Evolutionary conservation across 495 filamentous ascomycete genomes (phyloP).

Genomic region (Bryoglossum gracile): DNA sequence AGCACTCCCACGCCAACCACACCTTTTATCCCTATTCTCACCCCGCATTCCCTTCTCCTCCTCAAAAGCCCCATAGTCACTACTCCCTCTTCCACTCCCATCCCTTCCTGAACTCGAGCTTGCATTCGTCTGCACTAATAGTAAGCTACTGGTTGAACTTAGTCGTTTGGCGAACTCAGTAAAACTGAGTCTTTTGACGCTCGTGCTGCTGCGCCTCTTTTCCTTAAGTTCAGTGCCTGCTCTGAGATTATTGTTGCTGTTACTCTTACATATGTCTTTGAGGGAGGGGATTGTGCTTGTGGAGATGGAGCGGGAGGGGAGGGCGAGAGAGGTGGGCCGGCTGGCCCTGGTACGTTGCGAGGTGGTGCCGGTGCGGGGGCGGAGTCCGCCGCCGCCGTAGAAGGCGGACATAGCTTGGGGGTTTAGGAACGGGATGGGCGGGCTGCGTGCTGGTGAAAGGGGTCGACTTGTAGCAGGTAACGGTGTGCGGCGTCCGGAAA

Average conservation of each 20-base stretch:
- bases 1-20: slow-evolving; percentile 25
- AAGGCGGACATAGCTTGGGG: slow-evolving; percentile 20
- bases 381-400: slow-evolving; percentile 10
- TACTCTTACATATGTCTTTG: slow-evolving; percentile 1
- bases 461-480: slow-evolving; percentile 8
- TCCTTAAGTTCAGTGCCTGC: slow-evolving; percentile 6
- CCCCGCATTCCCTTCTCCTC: slow-evolving; percentile 20
- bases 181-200: slow-evolving; percentile 43
- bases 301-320: slow-evolving; percentile 20
- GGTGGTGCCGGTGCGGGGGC: slow-evolving; percentile 16
- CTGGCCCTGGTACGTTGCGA: slow-evolving; percentile 5
- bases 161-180: slow-evolving; percentile 47
- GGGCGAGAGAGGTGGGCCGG: slow-evolving; percentile 16
- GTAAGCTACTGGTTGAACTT: slow-evolving; percentile 42
- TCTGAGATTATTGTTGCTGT: slow-evolving; percentile 4
- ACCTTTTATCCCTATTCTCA: slow-evolving; percentile 23
- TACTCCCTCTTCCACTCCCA: slow-evolving; percentile 30
- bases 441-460: slow-evolving; percentile 8
- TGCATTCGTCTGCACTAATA: slow-evolving; percentile 46
- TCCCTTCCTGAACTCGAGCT: slow-evolving; percentile 17
- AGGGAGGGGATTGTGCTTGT: slow-evolving; percentile 13
- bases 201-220: slow-evolving; percentile 39
- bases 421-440: slow-evolving; percentile 20
- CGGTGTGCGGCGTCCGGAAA: slow-evolving; percentile 34
- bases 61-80: slow-evolving; percentile 37